A percentile compares a stretch with the other conserved stretches of the same genome.
Evolutionary conservation across 108 stramenopile species (phyloP).

Genomic region (Pelagomonas calceolata): DNA sequence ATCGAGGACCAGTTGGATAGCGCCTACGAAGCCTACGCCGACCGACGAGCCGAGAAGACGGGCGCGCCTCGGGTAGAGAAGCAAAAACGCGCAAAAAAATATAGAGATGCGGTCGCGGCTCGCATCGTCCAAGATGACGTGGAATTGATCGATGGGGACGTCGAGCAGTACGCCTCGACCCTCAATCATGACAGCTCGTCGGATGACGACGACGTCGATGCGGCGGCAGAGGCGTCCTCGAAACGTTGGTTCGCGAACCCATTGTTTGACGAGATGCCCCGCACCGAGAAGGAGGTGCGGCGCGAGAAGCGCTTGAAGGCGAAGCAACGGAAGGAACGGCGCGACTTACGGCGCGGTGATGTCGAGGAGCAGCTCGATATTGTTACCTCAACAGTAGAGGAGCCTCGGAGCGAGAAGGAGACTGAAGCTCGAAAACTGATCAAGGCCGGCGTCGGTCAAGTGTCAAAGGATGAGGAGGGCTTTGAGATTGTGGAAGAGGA

Average conservation of each 20-base stretch:
- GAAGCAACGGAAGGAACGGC: conserved; percentile 69
- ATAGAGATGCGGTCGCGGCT: conserved; percentile 62
- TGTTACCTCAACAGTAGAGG: too few relatives aligned
- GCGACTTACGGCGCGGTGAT: conserved; percentile 57
- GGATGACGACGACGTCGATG: conserved; percentile 44
- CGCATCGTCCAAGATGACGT: conserved; percentile 71
- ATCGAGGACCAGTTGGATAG: conserved; percentile 70
- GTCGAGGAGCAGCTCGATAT: conserved; percentile 57
- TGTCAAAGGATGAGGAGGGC: conserved; percentile 4
- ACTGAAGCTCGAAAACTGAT: not conserved
- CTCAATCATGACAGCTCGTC: conserved; percentile 32
- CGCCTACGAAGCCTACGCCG: conserved; percentile 69
- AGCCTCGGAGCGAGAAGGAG: not conserved
- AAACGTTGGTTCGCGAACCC: conserved; percentile 86
- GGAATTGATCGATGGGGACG: conserved; percentile 41
- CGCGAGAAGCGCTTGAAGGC: conserved; percentile 84
- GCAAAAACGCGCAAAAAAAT: conserved; percentile 67
- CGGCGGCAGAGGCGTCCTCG: conserved; percentile 2
- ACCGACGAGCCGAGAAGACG: conserved; percentile 54
- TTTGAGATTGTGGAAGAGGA: conserved; percentile 6
- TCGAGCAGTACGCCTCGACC: conserved; percentile 53
- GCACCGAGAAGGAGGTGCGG: conserved; percentile 89
- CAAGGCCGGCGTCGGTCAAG: conserved; percentile 6
- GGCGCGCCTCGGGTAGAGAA: conserved; percentile 65
- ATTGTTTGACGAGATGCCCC: conserved; percentile 83